Base-by-base conservation (phyloP, 2,329 filamentous ascomycete species). In the Diaporthe batatas region DNA sequence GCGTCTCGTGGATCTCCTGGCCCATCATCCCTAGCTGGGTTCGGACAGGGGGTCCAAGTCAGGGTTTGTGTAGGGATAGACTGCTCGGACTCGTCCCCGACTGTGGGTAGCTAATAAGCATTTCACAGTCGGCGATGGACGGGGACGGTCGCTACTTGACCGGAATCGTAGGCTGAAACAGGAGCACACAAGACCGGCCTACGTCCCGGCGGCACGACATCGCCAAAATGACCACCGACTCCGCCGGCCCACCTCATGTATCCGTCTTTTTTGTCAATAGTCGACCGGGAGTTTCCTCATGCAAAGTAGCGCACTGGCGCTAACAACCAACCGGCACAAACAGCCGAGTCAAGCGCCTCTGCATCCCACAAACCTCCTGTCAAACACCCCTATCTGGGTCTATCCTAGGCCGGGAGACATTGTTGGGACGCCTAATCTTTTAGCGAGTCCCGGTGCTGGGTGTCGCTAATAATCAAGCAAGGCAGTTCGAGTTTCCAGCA, bases 101-200 rank as follows among this genome's bases (percentile, higher is more conserved):
- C 29, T 65, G 44, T 51, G 62, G 62, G n/a, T 51, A 65, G 23
- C 32, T 34, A 36, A 51, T 36, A 23, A 65, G 44, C 62, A 51
- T 25, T 25, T 36, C 16, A 29, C 44, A 21, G 12, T 51, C 44
- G 62, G 29, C 62, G 44, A 36, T 18, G 44, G 29, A 65, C 32
- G 62, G 29, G n/a, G 29, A 14, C 29, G 23, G 12, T 51, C 12
- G n/a, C 62, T 29, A 51, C 44, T 65, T n/a, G 44, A 51, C 29
- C 62, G 44, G 62, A 36, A 51, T 65, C 44, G 21, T 65, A 11
- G 32, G 44, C 62, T 65, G 42, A 65, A 49, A 65, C 62, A 65
- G n/a, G 44, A 47, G 23, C 34, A 65, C 62, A 65, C 44, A 12
- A 25, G 44, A 25, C 29, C 62, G 44, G 62, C 62, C 44, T 65